Base-by-base conservation (phyloP, 2,329 filamentous ascomycete genomes). In the Aquanectria penicillioides region DNA sequence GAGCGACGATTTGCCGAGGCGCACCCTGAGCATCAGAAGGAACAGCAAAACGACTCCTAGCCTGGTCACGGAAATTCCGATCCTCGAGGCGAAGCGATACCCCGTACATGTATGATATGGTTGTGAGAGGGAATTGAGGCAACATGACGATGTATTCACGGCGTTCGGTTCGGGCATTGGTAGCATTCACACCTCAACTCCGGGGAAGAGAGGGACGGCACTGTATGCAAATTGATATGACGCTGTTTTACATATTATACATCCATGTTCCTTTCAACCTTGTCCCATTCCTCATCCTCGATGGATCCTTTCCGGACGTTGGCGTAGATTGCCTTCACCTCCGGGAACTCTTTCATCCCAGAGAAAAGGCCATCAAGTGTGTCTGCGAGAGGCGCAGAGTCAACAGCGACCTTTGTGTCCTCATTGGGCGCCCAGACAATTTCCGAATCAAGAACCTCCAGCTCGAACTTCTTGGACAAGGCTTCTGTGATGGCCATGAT, bases 361-460 rank as follows among this genome's bases (percentile, higher is more conserved):
- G 84, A 80, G 17, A 88, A 69, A 23, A 96, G 84, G 4, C 83
- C 79, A 37, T 81, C 80, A 23, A 97, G 78, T 15, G 80, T 78
- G 46, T 83, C 78, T 0, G 83, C 81, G 2, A 84, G 81, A 11
- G 84, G 80, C 12, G 83, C 78, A 13, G 84, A 82, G 57, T 89
- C 83, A 33, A 94, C 68, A 7, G 80, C 79, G 15, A 91, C 86
- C 72, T 86, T 86, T 0, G 91, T 94, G 61, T 97, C 93, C 69
- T 89, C 86, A 59, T 94, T 95, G 0, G 93, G 86, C 58, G 89
- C 86, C 89, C 92, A 97, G 37, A 97, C 83, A 49, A 97, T 94
- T 54, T 96, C 92, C 15, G 88, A 87, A 65, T 87, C 89, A 53
- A 90, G 79, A 40, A 96, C 85, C 57, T 89, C 85, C 60, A 96